Evolutionary conservation across 345 rosid species (phyloP).

Genomic region (Odontarrhena argentea): DNA sequence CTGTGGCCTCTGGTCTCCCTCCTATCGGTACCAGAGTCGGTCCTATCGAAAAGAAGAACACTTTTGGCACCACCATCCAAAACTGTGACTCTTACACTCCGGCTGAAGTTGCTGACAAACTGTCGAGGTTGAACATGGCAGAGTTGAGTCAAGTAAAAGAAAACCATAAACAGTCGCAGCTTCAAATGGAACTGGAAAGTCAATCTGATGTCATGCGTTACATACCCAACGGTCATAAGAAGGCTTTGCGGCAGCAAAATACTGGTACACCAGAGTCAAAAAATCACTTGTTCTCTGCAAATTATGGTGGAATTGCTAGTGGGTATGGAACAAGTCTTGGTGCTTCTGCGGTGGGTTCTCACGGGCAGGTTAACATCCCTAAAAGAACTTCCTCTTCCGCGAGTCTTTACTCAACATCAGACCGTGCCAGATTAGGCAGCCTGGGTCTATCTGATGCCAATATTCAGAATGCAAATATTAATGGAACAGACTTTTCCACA

Average conservation of each 20-base stretch:
- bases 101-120: constrained; percentile 60
- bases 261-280: constrained; percentile 48
- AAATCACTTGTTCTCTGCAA: constrained; percentile 50
- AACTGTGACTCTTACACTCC: constrained; percentile 53
- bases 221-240: constrained; percentile 56
- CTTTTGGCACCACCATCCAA: constrained; percentile 47
- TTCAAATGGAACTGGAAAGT: constrained; percentile 47
- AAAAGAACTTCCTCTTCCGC: constrained; percentile 67
- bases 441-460: constrained; percentile 51
- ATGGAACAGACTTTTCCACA: constrained; percentile 46
- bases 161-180: constrained; percentile 47
- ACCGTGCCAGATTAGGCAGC: constrained; percentile 55
- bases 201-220: constrained; percentile 51
- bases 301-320: constrained; percentile 49
- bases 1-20: constrained; percentile 61
- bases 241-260: constrained; percentile 53
- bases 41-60: constrained; percentile 55
- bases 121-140: constrained; percentile 60
- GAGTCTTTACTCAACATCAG: constrained; percentile 58
- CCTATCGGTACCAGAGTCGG: constrained; percentile 64
- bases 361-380: constrained; percentile 58
- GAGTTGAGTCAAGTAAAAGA: constrained; percentile 52
- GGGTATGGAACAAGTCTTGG: constrained; percentile 52
- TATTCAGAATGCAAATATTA: constrained; percentile 47
- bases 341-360: constrained; percentile 49